Base-by-base conservation (phyloP, 106 monocot species). In the Gastrodia elata region DNA sequence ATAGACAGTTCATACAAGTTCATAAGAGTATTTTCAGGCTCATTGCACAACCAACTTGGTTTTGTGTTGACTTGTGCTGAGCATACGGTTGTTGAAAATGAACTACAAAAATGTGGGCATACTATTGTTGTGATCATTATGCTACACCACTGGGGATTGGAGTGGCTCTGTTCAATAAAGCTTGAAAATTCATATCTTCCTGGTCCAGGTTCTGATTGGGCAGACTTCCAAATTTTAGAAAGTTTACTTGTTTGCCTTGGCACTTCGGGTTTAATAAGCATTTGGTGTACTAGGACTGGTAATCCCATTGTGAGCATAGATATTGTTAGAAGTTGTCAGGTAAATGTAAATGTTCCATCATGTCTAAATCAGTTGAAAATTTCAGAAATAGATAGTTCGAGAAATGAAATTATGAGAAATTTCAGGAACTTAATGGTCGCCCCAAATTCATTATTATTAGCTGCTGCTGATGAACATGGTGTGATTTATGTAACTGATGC, bases 151-250 rank as follows among this genome's bases (percentile, higher is more conserved):
- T 93, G 88, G 90, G 93, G 93, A 72, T 42, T 97, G 48, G 76
- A 97, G 33, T 97, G 97, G 93, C 35, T 86, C 57, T 97, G 84
- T 80, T 55, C 74, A 34, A 79, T 83, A 71, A 70, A 97, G 55
- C 82, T 88, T 33, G 74, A 81, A 22, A 74, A 64, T 70, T 71
- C 68, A 15, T 76, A 71, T 82, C 65, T 64, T 75, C 40, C 74
- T 38, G 75, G 64, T 52, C 71, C 65, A 38, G 64, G 75, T 77
- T 41, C 42, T 52, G 77, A 84, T 74, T 97, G 93, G 97, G 86
- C 70, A 64, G 97, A 97, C 72, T 90, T 88, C 58, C 90, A 91
- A 43, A 83, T 97, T 65, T 77, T 79, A 33, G 80, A 85, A 3
- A 71, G 83, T 38, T 85, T 90, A 78, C 90, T 97, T 76, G 71